Conservation (phyloP, 108 stramenopile genomes). For the Cyclotella choctawhatcheeana region DNA sequence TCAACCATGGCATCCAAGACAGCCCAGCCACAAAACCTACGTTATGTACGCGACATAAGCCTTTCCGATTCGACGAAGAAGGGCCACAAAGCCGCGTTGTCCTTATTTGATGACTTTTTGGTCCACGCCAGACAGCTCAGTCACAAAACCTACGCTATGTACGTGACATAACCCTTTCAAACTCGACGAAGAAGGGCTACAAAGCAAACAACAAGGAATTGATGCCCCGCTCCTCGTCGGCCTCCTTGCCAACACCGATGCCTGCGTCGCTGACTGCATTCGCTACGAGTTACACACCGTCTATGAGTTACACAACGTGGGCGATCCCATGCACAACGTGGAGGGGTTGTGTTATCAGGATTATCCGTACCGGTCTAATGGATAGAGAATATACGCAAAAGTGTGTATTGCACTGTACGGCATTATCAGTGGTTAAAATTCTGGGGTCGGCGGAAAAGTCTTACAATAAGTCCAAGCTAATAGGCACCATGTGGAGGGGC, state of each 20-base stretch:
- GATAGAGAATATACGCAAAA: slow-evolving; percentile 82
- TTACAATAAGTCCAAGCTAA: slow-evolving; percentile 69
- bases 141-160: too few relatives aligned
- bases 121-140: too few relatives aligned
- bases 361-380: slow-evolving; percentile 90
- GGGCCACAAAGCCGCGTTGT: too few relatives aligned
- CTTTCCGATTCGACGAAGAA: too few relatives aligned
- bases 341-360: slow-evolving; percentile 96
- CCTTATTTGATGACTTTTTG: too few relatives aligned
- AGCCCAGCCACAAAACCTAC: too few relatives aligned
- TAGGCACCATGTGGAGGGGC: slow-evolving; percentile 84
- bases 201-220: slow-evolving; percentile 66
- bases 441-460: slow-evolving; percentile 81
- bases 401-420: slow-evolving; percentile 95
- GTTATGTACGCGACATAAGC: too few relatives aligned
- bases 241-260: slow-evolving; percentile 91
- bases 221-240: slow-evolving; percentile 94
- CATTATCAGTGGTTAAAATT: slow-evolving; percentile 92
- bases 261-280: slow-evolving; percentile 90
- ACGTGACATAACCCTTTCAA: too few relatives aligned
- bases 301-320: slow-evolving; percentile 88
- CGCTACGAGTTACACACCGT: slow-evolving; percentile 91
- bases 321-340: slow-evolving; percentile 87
- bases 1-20: too few relatives aligned
- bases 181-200: too few relatives aligned